phyloP scores from a whole-genome alignment of 2,329 filamentous ascomycete genomes.

The Microdochium bolleyi region DNA sequence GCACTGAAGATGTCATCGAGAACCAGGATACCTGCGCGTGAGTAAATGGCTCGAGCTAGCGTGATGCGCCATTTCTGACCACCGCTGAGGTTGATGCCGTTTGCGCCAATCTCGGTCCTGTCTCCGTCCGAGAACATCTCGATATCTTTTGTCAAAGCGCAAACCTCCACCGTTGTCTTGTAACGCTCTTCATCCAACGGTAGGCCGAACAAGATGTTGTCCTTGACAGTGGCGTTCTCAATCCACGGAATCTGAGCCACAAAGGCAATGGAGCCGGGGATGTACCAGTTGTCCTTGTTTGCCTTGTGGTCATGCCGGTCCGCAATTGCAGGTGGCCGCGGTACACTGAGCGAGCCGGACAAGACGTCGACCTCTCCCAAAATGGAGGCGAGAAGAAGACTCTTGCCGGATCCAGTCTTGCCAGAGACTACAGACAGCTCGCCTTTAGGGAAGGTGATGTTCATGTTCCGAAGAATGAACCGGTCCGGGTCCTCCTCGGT shows the following conservation, averaged over 20 bases:
- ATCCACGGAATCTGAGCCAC: slow-evolving; percentile 81
- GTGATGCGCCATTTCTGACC: slow-evolving; percentile 80
- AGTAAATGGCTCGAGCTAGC: slow-evolving; percentile 73
- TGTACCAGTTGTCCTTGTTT: slow-evolving; percentile 58
- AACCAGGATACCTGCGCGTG: slow-evolving; percentile 65
- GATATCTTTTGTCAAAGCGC: slow-evolving; percentile 68
- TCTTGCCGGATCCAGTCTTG: slow-evolving; percentile 73
- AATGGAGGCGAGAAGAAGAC: slow-evolving; percentile 63
- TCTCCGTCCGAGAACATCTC: slow-evolving; percentile 71
- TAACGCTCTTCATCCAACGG: slow-evolving; percentile 65
- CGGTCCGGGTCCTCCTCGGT: slow-evolving; percentile 46
- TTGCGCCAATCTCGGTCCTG: slow-evolving; percentile 72
- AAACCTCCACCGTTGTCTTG: slow-evolving; percentile 60
- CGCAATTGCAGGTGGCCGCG: slow-evolving; percentile 36
- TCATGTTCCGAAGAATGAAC: slow-evolving; percentile 59
- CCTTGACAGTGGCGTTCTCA: slow-evolving; percentile 69
- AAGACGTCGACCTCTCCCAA: slow-evolving; percentile 69
- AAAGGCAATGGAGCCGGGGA: slow-evolving; percentile 62
- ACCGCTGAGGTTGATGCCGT: slow-evolving; percentile 77
- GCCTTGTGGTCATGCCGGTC: slow-evolving; percentile 57
- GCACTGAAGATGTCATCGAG: slow-evolving; percentile 82
- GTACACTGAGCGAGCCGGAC: slow-evolving; percentile 50
- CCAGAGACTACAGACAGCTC: slow-evolving; percentile 70
- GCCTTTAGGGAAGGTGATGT: slow-evolving; percentile 57
- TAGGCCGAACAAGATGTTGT: slow-evolving; percentile 73